Percentiles rank a stretch among this genome's conserved stretches.
Conservation (phyloP, 106 monocot species). For the Dioscorea alata region DNA sequence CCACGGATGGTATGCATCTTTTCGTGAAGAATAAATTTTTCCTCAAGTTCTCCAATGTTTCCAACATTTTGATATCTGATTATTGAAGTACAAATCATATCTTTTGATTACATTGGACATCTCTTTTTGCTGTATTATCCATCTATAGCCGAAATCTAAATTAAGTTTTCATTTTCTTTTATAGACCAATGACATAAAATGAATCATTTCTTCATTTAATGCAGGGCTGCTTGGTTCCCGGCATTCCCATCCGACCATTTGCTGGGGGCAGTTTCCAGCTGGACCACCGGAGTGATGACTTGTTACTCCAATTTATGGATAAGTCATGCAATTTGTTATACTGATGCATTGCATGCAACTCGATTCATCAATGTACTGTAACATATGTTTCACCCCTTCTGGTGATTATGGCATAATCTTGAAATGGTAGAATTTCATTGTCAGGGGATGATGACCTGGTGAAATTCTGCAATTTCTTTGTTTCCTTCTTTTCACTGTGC, state of each 20-base stretch:
- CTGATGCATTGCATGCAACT: background rate
- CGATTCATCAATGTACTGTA: background rate
- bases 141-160: background rate
- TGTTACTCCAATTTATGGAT: background rate
- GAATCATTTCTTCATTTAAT: background rate
- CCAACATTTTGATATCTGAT: background rate
- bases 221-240: conserved; percentile 25
- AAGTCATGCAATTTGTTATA: background rate
- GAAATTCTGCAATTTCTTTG: too few relatives aligned
- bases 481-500: too few relatives aligned
- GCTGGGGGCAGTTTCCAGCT: conserved; percentile 48
- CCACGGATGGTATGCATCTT: conserved; percentile 25
- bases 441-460: too few relatives aligned
- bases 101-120: background rate
- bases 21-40: background rate
- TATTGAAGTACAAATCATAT: background rate
- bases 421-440: too few relatives aligned
- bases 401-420: too few relatives aligned
- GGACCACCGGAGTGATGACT: conserved; percentile 34
- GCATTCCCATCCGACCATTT: conserved; percentile 30
- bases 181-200: background rate
- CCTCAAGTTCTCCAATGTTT: background rate
- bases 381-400: background rate
- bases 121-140: background rate
- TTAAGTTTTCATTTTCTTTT: too few relatives aligned